Evolutionary conservation across 345 rosid species (phyloP), one percentile per base, ranked within the genome.

Genomic region (Odontarrhena argentea): DNA sequence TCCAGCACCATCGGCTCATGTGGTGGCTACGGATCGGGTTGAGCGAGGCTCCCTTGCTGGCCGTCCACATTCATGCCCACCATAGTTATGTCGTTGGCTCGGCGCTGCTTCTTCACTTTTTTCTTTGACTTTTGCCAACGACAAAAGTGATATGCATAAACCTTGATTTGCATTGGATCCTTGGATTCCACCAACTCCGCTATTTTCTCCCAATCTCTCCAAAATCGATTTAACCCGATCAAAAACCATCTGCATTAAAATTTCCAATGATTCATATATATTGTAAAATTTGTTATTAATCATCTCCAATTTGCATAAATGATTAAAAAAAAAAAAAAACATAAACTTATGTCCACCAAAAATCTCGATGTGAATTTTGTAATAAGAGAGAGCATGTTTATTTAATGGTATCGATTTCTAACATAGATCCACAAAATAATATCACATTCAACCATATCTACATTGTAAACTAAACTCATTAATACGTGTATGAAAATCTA

Each of bases 211-310:
- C 22, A 68, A 9, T 58, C 32, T 12, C 1, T 32, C 34, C 25
- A 24, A 58, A 38, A 68, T 41, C 65, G 57, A 13, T 51, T 9
- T 50, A 68, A 49, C 25, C 73, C 73, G 14, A 68, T 57, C 58
- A 58, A 22, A 42, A 68, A 58, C 73, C 73, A 68, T 58, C 73
- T 68, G 64, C 63, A 55, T 63, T 37, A 25, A 7, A 28, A 2
- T 55, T 56, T 11, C 4, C 53, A 61, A 3, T 7, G 3, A 25
- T 54, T 22, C 53, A 45, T 42, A 42, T 43, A 8, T 28, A 12
- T 54, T 32, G 8, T 0, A 18, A 18, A 18, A 18, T 18, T 18
- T 18, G 22, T 18, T 18, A 18, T 18, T 18, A 18, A 18, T 18
- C 22, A 18, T 18, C 22, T 18, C 22, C 22, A 18, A 18, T 18